phyloP scores from a whole-genome alignment of 805 yeast species.

The Monosporozyma yasuniensis region DNA sequence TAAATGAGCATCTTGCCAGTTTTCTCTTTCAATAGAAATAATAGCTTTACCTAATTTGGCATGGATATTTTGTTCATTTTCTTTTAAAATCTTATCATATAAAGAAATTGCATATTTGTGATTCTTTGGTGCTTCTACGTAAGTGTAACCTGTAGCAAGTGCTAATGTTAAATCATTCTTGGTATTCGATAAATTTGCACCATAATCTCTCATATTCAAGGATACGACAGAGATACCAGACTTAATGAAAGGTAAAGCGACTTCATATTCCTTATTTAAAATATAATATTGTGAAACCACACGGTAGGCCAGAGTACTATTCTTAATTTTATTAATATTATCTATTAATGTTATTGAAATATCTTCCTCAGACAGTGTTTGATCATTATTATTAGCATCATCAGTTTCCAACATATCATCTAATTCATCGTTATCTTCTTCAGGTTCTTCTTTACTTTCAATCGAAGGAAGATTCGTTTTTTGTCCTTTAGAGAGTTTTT shows the following conservation, averaged over 20 bases:
- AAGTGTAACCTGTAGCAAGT: slow-evolving; percentile 70
- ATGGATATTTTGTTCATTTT: slow-evolving; percentile 38
- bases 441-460: slow-evolving; percentile 9
- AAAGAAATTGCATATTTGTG: slow-evolving; percentile 62
- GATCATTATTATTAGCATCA: slow-evolving; percentile 12
- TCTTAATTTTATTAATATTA: slow-evolving; percentile 39
- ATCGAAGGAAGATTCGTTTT: slow-evolving; percentile 6
- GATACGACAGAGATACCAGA: slow-evolving; percentile 51
- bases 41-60: slow-evolving; percentile 80
- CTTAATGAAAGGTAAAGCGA: slow-evolving; percentile 51
- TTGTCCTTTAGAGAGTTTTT: neutral
- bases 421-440: slow-evolving; percentile 19
- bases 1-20: slow-evolving; percentile 44
- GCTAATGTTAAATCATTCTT: slow-evolving; percentile 52
- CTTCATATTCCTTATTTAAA: slow-evolving; percentile 52
- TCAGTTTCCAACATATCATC: slow-evolving; percentile 20
- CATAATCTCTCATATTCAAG: slow-evolving; percentile 37
- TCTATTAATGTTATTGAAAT: slow-evolving; percentile 42
- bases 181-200: slow-evolving; percentile 42
- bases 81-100: slow-evolving; percentile 51
- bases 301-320: slow-evolving; percentile 53
- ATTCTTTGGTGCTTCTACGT: slow-evolving; percentile 86
- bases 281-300: slow-evolving; percentile 54
- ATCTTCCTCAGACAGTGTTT: slow-evolving; percentile 34
- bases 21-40: slow-evolving; percentile 58